Evolutionary conservation across 2,329 filamentous ascomycete species (phyloP), one percentile per base, ranked within the genome.

Genomic region (Ophiostoma australiae): DNA sequence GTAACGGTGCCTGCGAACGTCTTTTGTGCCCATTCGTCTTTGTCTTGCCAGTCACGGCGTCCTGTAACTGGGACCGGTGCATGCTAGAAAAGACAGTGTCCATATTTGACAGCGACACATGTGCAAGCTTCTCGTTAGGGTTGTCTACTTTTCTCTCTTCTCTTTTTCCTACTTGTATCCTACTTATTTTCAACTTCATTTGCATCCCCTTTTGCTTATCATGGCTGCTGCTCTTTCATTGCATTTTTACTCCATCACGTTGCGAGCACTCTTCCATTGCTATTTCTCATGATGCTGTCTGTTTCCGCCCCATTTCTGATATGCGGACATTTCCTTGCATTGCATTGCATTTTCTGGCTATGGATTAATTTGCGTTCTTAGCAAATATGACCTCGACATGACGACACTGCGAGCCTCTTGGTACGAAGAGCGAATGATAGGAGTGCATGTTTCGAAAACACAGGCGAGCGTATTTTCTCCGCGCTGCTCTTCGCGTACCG

Each of bases 81-180:
- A 20, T 44, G 37, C n/a, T 33, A 23, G n/a, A 11, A n/a, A 13
- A 33, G 37, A 33, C 41, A 41, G 17, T 41, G 41, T 31, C 33
- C n/a, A 31, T 52, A 68, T 71, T 65, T 66, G 7, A 67, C n/a
- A 48, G 41, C 15, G 52, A 23, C 55, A 33, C 35, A 37, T 37
- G 39, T 63, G 58, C 5, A 17, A 65, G 33, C 4, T 66, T 37
- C 35, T 39, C 5, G 20, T 41, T 41, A 39, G 63, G 20, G 20
- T 39, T 23, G 17, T 39, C 20, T 23, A 10, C 41, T 66, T 39
- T 39, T 15, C 1, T 65, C 5, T 69, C 33, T 33, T 20, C 1
- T 52, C 20, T 13, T 23, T 52, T 52, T 17, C 10, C 11, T 35
- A 35, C 23, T 20, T 41, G 17, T 31, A 23, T 58, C 23, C 58